Percentiles rank a stretch among this genome's conserved stretches.
These are phyloP conservation scores for Macadamia integrifolia DNA, from an alignment of 164 flowering plant species.

Conservation along the genomic window DNA sequence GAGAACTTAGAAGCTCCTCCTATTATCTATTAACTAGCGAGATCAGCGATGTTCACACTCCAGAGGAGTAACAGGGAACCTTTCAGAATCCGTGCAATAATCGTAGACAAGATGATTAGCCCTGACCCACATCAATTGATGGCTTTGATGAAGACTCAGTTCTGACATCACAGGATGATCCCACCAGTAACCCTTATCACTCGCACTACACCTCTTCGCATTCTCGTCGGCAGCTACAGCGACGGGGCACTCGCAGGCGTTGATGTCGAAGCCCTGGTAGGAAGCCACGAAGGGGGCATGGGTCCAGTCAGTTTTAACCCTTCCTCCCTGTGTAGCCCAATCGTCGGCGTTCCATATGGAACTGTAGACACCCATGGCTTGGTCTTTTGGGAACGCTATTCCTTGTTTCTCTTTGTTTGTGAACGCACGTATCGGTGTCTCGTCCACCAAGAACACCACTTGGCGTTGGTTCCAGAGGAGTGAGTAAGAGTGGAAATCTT, in stretches of 20 bases:
- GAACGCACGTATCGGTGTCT: conserved; percentile 81
- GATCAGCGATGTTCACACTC: conserved; percentile 61
- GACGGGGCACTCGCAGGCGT: conserved; percentile 61
- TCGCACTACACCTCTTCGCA: conserved; percentile 36
- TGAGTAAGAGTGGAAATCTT: conserved; percentile 78
- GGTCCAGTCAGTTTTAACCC: conserved; percentile 85
- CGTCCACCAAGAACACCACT: conserved; percentile 89
- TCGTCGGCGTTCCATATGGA: conserved; percentile 99
- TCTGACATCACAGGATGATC: conserved; percentile 71
- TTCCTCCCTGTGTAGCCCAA: conserved; percentile 98
- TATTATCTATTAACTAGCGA: too few relatives aligned
- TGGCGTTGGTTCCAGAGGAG: conserved; percentile 73
- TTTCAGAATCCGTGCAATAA: conserved; percentile 61
- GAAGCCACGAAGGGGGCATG: conserved; percentile 82
- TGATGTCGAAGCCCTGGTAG: conserved; percentile 68
- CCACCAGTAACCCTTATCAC: conserved; percentile 65
- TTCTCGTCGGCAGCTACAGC: conserved; percentile 32
- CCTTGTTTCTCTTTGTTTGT: conserved; percentile 70
- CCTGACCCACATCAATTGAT: conserved; percentile 83
- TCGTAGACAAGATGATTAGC: conserved; percentile 84
- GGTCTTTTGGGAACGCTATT: conserved; percentile 72
- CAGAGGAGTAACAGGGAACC: conserved; percentile 62
- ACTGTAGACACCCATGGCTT: conserved; percentile 95
- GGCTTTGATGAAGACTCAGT: conserved; percentile 79
- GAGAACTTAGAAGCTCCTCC: too few relatives aligned